These are phyloP conservation scores for Mycena belliarum DNA, from an alignment of 768 basidiomycete species.

Conservation along the genomic window DNA sequence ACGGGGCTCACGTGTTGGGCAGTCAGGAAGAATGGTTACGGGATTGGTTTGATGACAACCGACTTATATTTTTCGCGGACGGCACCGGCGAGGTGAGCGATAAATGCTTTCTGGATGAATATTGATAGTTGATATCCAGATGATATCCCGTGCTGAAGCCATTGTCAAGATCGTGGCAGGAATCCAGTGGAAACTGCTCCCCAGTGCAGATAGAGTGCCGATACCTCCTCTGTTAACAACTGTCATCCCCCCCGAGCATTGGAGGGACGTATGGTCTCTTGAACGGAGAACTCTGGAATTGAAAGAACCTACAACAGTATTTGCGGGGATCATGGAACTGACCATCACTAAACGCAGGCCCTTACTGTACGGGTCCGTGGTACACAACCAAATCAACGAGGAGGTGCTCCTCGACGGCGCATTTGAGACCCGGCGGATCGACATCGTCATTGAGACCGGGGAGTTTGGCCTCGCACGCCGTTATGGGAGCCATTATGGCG, in stretches of 20 bases:
- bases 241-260: too few relatives aligned
- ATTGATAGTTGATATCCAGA: neutral
- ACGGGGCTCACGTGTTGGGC: neutral
- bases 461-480: neutral
- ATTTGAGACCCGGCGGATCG: neutral
- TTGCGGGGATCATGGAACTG: neutral
- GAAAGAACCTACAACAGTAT: neutral
- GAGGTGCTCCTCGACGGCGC: neutral
- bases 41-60: neutral
- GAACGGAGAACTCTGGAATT: too few relatives aligned
- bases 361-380: neutral
- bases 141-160: neutral
- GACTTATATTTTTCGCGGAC: neutral
- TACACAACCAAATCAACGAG: neutral
- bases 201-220: too few relatives aligned
- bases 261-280: too few relatives aligned
- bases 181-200: neutral
- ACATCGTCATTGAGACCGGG: slow-evolving; percentile 2
- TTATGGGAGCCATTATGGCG: neutral
- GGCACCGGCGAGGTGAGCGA: neutral
- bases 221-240: too few relatives aligned
- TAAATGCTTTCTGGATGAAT: neutral
- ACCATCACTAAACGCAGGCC: neutral
- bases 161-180: neutral
- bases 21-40: neutral